Evolutionary conservation across 257 asterid genomes (phyloP), one percentile per base, ranked within the genome.

Genomic region (Penstemon barbatus): DNA sequence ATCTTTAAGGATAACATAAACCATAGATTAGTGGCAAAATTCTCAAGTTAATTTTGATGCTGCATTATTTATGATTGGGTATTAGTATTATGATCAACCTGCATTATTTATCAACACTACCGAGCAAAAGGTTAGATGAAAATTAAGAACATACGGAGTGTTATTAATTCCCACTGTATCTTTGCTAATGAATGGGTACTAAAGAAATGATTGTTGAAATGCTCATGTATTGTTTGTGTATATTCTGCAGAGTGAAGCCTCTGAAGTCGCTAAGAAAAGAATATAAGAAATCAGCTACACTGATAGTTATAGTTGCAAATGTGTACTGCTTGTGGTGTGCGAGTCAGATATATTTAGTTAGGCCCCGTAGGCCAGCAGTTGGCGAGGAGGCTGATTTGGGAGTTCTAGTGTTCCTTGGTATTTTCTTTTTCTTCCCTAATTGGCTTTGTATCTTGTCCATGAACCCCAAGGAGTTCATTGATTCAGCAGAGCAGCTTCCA

Each of bases 351-450:
- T 91, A 91, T 72, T 63, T 84, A 79, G 86, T 85, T 9, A 75
- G 50, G 12, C 97, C 97, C 41, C 91, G 87, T 48, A 83, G 95
- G 4, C 85, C 97, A 7, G 91, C 97, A 0, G 93, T 91, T 39
- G 97, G 97, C 10, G 97, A 91, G 70, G 97, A 91, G 78, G 96
- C 97, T 39, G 97, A 91, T 72, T 80, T 91, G 2, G 96, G 97
- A 44, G 97, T 91, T 40, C 82, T 89, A 8, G 85, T 89, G 56
- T 89, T 91, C 71, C 86, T 91, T 4, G 78, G 74, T 4, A 56
- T 78, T 9, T 89, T 82, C 84, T 87, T 91, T 64, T 91, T 91
- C 84, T 65, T 89, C 72, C 97, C 96, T 69, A 90, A 84, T 65
- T 86, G 85, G 76, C 77, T 91, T 7, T 89, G 95, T 71, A 71